Conservation (phyloP, 1,139 yeast species). For the Geotrichum fermentans region DNA sequence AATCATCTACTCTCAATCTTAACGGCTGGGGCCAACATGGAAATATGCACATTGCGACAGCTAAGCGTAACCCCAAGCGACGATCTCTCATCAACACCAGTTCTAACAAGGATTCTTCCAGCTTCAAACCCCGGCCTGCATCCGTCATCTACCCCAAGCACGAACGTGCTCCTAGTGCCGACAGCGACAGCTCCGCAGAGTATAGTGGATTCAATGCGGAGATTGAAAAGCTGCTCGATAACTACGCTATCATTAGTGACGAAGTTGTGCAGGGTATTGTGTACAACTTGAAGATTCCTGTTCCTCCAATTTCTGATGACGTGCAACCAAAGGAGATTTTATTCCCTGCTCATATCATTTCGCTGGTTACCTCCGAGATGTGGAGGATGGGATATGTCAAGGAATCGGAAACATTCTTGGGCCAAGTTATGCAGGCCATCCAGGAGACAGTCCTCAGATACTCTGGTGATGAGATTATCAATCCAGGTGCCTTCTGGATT, state of each 20-base stretch:
- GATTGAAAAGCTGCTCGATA: constrained; percentile 53
- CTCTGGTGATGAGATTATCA: constrained; percentile 79
- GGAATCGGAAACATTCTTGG: constrained; percentile 86
- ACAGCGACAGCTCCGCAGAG: constrained; percentile 28
- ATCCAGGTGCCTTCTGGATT: constrained; percentile 96
- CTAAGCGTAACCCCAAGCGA: constrained; percentile 34
- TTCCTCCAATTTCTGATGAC: constrained; percentile 72
- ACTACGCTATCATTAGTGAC: constrained; percentile 68
- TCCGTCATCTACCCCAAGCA: constrained; percentile 30
- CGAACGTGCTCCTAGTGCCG: constrained; percentile 27
- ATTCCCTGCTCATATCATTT: constrained; percentile 93
- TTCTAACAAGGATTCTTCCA: constrained; percentile 27
- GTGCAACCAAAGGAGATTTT: constrained; percentile 85
- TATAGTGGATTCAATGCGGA: constrained; percentile 36
- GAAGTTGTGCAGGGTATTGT: constrained; percentile 86
- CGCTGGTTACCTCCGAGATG: constrained; percentile 91
- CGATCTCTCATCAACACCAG: constrained; percentile 30
- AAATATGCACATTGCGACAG: constrained; percentile 20
- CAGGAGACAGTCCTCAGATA: constrained; percentile 50
- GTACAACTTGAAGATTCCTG: constrained; percentile 83
- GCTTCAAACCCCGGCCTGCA: constrained; percentile 36
- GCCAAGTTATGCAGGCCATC: constrained; percentile 82
- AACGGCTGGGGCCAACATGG: constrained; percentile 11
- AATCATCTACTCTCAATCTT: constrained; percentile 1
- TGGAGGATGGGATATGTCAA: constrained; percentile 95